Conservation (phyloP, 805 yeast species). For the Saccharomycopsis amapae region DNA sequence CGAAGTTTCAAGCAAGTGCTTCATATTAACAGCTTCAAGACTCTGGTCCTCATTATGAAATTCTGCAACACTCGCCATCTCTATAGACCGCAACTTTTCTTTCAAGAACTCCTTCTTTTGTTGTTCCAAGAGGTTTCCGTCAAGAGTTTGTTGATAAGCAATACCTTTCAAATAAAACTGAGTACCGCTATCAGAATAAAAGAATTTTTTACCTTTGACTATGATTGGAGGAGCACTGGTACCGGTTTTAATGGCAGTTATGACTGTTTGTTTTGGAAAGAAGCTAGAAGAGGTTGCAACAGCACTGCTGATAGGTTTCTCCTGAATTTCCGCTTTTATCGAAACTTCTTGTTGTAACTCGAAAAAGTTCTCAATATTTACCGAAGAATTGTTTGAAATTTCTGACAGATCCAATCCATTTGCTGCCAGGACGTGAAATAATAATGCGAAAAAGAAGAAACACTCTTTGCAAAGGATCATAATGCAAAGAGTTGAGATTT, state of each 20-base stretch:
- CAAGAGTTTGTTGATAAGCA: constrained; percentile 49
- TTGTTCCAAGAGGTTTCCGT: neutral
- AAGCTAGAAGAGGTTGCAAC: no score
- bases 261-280: neutral
- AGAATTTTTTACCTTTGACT: constrained; percentile 71
- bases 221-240: constrained; percentile 57
- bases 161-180: constrained; percentile 73
- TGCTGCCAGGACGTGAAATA: no score
- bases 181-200: constrained; percentile 68
- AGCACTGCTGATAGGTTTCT: no score
- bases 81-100: neutral
- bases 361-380: no score
- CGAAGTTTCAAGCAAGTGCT: neutral
- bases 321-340: no score
- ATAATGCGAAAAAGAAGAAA: no score
- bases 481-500: no score
- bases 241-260: constrained; percentile 25
- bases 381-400: no score
- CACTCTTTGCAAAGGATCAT: no score
- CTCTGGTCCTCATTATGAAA: neutral
- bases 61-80: neutral
- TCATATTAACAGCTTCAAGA: neutral
- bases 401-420: no score
- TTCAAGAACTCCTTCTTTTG: constrained; percentile 7
- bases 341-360: no score